Conservation (phyloP, 768 basidiomycete genomes). For the Rhizopogon vulgaris region DNA sequence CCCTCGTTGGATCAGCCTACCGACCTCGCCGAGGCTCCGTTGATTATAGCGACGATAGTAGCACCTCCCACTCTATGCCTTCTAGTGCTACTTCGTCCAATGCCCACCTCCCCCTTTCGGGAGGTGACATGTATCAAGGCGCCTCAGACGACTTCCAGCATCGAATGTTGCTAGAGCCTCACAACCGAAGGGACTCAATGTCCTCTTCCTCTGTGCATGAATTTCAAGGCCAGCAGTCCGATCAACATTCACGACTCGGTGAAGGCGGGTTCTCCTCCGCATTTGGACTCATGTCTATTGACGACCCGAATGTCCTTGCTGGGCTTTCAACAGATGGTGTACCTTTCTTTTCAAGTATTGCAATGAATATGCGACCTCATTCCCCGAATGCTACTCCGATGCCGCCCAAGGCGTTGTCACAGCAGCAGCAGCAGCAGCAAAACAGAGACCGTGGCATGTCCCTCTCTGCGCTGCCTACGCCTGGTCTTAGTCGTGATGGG, state of each 20-base stretch:
- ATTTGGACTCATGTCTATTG: constrained; percentile 73
- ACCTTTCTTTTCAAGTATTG: constrained; percentile 51
- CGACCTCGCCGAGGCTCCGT: constrained; percentile 28
- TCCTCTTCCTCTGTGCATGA: constrained; percentile 6
- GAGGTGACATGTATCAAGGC: constrained; percentile 22
- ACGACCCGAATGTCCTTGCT: constrained; percentile 64
- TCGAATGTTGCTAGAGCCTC: constrained; percentile 4
- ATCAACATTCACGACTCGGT: constrained; percentile 8
- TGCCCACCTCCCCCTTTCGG: constrained; percentile 41
- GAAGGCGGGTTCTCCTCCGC: constrained; percentile 50
- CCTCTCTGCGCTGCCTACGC: constrained; percentile 23
- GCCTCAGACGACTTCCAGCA: constrained; percentile 23
- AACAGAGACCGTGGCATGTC: constrained; percentile 19
- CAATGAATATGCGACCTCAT: constrained; percentile 19
- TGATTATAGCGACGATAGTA: constrained; percentile 39
- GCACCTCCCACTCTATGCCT: constrained; percentile 38
- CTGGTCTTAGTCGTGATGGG: constrained; percentile 26
- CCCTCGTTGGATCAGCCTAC: constrained; percentile 22
- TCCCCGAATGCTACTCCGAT: constrained; percentile 48
- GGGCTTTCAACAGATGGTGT: constrained; percentile 51
- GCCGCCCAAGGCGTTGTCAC: constrained; percentile 25
- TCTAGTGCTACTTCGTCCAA: constrained; percentile 50
- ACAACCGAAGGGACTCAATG: constrained; percentile 14
- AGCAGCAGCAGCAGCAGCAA: constrained; percentile 9
- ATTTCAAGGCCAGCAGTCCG: constrained; percentile 7